phyloP scores from a whole-genome alignment of 2,329 filamentous ascomycete species.

The Pestalotiopsis sp. region DNA sequence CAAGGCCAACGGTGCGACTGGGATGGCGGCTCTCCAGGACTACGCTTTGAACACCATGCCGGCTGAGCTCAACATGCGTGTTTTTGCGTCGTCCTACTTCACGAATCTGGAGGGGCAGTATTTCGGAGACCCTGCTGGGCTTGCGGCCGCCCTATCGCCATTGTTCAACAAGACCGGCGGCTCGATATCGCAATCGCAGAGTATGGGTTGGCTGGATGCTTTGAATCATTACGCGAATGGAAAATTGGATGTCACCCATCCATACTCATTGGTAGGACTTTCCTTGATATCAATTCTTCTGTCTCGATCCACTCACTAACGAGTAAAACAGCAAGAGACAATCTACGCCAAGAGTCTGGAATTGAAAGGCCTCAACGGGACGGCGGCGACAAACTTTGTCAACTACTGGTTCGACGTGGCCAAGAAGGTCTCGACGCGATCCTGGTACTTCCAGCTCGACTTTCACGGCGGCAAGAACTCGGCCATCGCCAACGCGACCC shows the following conservation, averaged over 20 bases:
- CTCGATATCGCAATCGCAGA: conserved; percentile 32
- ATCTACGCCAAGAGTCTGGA: conserved; percentile 46
- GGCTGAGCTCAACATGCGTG: conserved; percentile 43
- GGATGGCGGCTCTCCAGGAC: conserved; percentile 51
- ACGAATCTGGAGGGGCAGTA: conserved; percentile 41
- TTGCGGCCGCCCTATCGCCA: conserved; percentile 35
- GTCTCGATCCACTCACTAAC: neutral
- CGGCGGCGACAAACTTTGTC: conserved; percentile 38
- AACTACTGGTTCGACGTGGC: conserved; percentile 42
- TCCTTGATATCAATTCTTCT: neutral
- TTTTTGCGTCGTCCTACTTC: conserved; percentile 37
- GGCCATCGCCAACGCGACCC: conserved; percentile 32
- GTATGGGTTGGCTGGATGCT: conserved; percentile 32
- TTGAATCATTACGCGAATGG: conserved; percentile 34
- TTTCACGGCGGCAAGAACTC: conserved; percentile 43
- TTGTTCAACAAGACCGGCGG: conserved; percentile 36
- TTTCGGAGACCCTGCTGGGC: conserved; percentile 36
- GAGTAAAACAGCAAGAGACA: conserved; percentile 38
- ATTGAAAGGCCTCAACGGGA: conserved; percentile 37
- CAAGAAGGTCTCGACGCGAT: conserved; percentile 34
- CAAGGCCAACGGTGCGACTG: conserved; percentile 25
- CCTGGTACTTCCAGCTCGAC: conserved; percentile 46
- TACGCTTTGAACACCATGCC: conserved; percentile 36
- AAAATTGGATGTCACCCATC: conserved; percentile 30
- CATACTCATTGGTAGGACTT: conserved; percentile 30